Conservation (phyloP, 2,329 filamentous ascomycete genomes). For the Penicillium vulpinum region DNA sequence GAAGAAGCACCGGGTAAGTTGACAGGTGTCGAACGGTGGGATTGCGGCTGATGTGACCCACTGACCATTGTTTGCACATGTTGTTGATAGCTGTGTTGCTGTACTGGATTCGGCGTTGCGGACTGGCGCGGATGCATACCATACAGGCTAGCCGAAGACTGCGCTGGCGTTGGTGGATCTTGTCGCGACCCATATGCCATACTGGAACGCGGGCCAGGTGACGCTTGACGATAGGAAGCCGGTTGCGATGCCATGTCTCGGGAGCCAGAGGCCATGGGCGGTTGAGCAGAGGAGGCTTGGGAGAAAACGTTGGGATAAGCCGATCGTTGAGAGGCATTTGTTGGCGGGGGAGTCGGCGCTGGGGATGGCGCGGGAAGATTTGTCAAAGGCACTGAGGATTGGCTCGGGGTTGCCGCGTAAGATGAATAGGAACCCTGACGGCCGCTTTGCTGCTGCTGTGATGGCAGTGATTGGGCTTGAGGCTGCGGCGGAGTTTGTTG, state of each 20-base stretch:
- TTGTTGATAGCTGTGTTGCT: constrained; percentile 36
- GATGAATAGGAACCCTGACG: constrained; percentile 34
- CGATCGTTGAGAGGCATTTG: constrained; percentile 31
- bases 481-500: constrained; percentile 28
- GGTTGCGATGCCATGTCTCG: constrained; percentile 34
- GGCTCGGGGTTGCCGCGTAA: constrained; percentile 28
- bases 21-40: constrained; percentile 35
- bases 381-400: constrained; percentile 25
- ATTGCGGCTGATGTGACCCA: constrained; percentile 36
- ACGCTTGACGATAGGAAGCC: constrained; percentile 24
- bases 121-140: constrained; percentile 32
- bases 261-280: constrained; percentile 24
- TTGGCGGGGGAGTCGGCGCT: constrained; percentile 35
- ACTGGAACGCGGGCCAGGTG: constrained; percentile 34
- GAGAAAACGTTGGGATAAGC: constrained; percentile 33
- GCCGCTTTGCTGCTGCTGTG: constrained; percentile 23
- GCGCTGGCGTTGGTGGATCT: constrained; percentile 33
- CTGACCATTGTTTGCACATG: constrained; percentile 42
- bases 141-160: constrained; percentile 32
- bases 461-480: constrained; percentile 24
- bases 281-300: constrained; percentile 29
- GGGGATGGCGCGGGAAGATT: constrained; percentile 36
- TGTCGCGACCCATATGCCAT: constrained; percentile 35
- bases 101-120: constrained; percentile 23
- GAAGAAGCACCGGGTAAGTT: constrained; percentile 26